These are phyloP conservation scores for Phaeosphaeria sp. DNA, from an alignment of 2,329 filamentous ascomycete species.

Conservation along the genomic window DNA sequence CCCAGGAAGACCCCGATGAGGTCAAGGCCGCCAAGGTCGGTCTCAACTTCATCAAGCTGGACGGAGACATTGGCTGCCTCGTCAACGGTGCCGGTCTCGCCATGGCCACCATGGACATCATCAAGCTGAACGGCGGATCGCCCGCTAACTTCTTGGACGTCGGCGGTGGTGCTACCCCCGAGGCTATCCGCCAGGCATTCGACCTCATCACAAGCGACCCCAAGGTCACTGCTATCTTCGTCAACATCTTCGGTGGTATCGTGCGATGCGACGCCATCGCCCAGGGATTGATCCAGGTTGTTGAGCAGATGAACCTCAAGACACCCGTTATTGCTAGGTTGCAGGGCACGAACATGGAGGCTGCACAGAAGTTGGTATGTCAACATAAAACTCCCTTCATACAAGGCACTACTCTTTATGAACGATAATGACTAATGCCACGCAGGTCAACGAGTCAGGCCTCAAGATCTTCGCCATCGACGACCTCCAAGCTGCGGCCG, in stretches of 20 bases:
- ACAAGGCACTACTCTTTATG: background rate
- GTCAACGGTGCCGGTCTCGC: constrained; percentile 99
- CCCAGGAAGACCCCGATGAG: constrained; percentile 96
- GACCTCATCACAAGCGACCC: constrained; percentile 98
- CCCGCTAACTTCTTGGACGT: constrained; percentile 99
- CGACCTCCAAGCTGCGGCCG: constrained; percentile 93
- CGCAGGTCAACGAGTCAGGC: constrained; percentile 88
- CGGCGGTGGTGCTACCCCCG: constrained; percentile 93
- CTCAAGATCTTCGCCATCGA: constrained; percentile 99
- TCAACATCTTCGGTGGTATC: constrained; percentile 99
- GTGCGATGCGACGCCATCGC: constrained; percentile 98
- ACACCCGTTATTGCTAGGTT: constrained; percentile 96
- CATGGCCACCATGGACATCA: constrained; percentile 99
- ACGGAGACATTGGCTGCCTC: constrained; percentile 98
- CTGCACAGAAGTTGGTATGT: constrained; percentile 79
- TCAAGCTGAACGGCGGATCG: constrained; percentile 96
- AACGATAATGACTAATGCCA: constrained; percentile 9
- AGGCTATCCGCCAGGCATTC: constrained; percentile 96
- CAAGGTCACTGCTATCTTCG: constrained; percentile 98
- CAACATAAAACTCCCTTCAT: background rate
- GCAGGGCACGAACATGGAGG: constrained; percentile 98
- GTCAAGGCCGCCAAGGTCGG: constrained; percentile 93
- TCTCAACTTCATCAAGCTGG: constrained; percentile 99
- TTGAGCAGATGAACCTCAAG: constrained; percentile 92
- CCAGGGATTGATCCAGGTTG: constrained; percentile 92